Percentiles rank a stretch among this genome's conserved stretches.
Conservation (phyloP, 768 basidiomycete genomes). For the Boletus insuetus region DNA sequence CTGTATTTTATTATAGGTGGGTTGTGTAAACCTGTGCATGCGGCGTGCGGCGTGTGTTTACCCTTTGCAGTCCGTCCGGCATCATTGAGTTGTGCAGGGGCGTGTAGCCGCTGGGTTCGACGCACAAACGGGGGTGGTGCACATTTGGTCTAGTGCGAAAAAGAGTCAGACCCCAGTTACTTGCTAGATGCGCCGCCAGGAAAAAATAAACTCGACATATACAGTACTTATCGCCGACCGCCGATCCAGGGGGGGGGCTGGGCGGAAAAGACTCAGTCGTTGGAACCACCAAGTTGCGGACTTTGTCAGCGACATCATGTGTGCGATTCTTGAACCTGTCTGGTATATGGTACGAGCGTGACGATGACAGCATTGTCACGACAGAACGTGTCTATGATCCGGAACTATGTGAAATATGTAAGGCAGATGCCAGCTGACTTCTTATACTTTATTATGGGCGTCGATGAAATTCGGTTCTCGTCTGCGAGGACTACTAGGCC, state of each 20-base stretch:
- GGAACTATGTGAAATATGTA: too few relatives aligned
- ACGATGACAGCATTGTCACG: conserved; percentile 1
- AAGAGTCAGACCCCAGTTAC: neutral
- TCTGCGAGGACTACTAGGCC: neutral
- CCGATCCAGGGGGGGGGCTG: neutral
- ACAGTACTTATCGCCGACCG: neutral
- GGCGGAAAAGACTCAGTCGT: too few relatives aligned
- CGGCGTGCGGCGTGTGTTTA: neutral
- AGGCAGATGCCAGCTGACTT: too few relatives aligned
- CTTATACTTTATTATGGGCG: neutral
- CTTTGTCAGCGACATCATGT: neutral
- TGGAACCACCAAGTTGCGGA: neutral
- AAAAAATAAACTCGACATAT: neutral
- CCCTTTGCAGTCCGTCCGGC: too few relatives aligned
- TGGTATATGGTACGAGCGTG: too few relatives aligned
- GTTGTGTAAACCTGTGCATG: neutral
- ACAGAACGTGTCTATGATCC: too few relatives aligned
- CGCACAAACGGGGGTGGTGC: neutral
- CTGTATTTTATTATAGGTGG: too few relatives aligned
- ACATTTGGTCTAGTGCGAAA: neutral
- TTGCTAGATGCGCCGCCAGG: neutral
- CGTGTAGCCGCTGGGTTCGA: neutral
- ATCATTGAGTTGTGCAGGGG: neutral
- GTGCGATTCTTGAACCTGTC: too few relatives aligned
- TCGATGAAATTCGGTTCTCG: neutral